A percentile compares a stretch with the other conserved stretches of the same genome.
phyloP scores from a whole-genome alignment of 2,329 filamentous ascomycete species.

The Beauveria rudraprayagi region DNA sequence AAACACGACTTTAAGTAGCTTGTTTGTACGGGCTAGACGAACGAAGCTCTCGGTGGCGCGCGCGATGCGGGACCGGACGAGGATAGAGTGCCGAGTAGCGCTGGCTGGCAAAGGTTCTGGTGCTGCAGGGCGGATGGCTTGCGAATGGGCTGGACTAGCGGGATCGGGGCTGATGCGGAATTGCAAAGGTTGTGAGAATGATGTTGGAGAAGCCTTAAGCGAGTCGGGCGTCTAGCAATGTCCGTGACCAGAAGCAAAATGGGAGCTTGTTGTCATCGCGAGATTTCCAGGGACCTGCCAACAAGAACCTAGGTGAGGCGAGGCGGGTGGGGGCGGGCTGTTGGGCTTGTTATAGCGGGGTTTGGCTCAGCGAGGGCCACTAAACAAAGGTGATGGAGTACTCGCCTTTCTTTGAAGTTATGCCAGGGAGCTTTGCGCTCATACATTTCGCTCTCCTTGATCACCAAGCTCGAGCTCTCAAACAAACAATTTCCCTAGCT shows the following conservation, averaged over 20 bases:
- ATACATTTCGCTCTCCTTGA: no score
- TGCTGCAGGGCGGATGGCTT: not conserved
- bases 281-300: constrained; percentile 9
- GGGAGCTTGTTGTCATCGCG: constrained; percentile 5
- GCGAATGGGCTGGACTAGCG: not conserved
- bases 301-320: not conserved
- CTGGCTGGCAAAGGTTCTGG: not conserved
- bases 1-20: not conserved
- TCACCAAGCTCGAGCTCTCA: not conserved
- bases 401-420: not conserved
- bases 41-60: not conserved
- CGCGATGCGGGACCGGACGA: not conserved
- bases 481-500: not conserved
- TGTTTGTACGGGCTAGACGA: not conserved
- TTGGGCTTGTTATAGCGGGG: constrained; percentile 1
- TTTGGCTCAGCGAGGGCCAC: not conserved
- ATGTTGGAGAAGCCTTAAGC: not conserved
- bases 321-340: constrained; percentile 6
- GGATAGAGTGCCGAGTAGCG: not conserved
- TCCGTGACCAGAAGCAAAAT: not conserved
- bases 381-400: not conserved
- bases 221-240: not conserved
- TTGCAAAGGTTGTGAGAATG: not conserved
- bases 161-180: not conserved
- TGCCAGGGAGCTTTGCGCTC: not conserved